Percentiles rank a stretch among this genome's conserved stretches.
phyloP scores from a whole-genome alignment of 2,329 filamentous ascomycete species.

The Ascochyta lentis region DNA sequence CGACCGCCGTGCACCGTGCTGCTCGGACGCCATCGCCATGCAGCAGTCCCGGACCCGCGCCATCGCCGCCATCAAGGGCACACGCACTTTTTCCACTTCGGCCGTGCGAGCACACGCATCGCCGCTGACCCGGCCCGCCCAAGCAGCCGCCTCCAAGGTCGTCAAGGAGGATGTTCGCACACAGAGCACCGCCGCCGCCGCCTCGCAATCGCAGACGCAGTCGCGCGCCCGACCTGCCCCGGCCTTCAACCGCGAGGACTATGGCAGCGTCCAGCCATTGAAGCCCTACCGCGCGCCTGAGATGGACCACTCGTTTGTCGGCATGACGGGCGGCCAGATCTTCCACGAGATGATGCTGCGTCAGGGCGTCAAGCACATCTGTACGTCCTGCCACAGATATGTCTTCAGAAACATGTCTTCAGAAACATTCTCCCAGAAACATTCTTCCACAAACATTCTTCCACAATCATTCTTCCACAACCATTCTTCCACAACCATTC shows the following conservation, averaged over 20 bases:
- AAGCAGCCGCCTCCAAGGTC: conserved; percentile 37
- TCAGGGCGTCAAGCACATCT: conserved; percentile 90
- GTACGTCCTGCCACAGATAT: conserved; percentile 62
- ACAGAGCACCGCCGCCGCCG: conserved; percentile 52
- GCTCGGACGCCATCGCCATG: conserved; percentile 24
- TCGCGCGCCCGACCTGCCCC: conserved; percentile 51
- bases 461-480: too few relatives aligned
- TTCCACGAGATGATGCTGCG: conserved; percentile 99
- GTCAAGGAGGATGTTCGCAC: conserved; percentile 50
- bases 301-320: conserved; percentile 75
- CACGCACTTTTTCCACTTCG: conserved; percentile 54
- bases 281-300: conserved; percentile 56
- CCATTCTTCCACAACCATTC: too few relatives aligned
- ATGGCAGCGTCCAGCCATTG: conserved; percentile 53
- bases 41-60: conserved; percentile 48
- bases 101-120: conserved; percentile 51
- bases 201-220: conserved; percentile 35
- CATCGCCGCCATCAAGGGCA: conserved; percentile 45
- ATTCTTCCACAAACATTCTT: too few relatives aligned
- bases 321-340: conserved; percentile 93
- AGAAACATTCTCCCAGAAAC: too few relatives aligned
- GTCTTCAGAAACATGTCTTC: too few relatives aligned
- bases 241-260: conserved; percentile 59
- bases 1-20: conserved; percentile 5
- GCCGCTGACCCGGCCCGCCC: conserved; percentile 51